Evolutionary conservation across 1,284 basidiomycete species (phyloP).

Genomic region (Ustilago shanxiensis): DNA sequence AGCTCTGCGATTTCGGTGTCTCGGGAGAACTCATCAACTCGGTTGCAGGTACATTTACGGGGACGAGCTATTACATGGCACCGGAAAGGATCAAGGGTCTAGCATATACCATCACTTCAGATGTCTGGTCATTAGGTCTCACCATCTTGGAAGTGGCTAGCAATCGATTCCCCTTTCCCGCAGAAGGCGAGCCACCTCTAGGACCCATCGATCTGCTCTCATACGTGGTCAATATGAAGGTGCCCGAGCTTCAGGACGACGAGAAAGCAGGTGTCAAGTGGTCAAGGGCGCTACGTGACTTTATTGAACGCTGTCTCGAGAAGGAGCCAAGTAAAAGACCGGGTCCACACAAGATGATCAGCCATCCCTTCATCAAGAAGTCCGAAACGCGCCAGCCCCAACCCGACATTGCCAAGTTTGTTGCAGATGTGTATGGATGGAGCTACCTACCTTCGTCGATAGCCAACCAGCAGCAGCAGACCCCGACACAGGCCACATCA

Average conservation of each 20-base stretch:
- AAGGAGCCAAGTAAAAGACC: slow-evolving; percentile 76
- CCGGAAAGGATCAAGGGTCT: slow-evolving; percentile 92
- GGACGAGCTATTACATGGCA: slow-evolving; percentile 98
- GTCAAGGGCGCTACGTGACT: slow-evolving; percentile 90
- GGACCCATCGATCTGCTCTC: slow-evolving; percentile 93
- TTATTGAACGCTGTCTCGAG: slow-evolving; percentile 86
- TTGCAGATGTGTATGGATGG: slow-evolving; percentile 90
- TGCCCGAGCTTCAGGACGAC: slow-evolving; percentile 79
- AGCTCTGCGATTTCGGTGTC: slow-evolving; percentile 95
- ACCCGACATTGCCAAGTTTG: slow-evolving; percentile 78
- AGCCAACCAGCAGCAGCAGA: slow-evolving; percentile 42
- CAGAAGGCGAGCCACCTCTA: slow-evolving; percentile 76
- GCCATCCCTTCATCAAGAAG: slow-evolving; percentile 86
- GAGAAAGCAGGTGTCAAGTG: slow-evolving; percentile 75
- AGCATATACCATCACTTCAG: slow-evolving; percentile 90
- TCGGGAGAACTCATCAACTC: slow-evolving; percentile 94
- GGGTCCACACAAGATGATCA: slow-evolving; percentile 84
- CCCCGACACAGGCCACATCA: slow-evolving; percentile 39
- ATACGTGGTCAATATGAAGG: slow-evolving; percentile 89
- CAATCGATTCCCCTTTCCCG: slow-evolving; percentile 95
- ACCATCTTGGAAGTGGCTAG: slow-evolving; percentile 92
- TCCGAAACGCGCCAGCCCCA: slow-evolving; percentile 80
- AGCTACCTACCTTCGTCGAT: slow-evolving; percentile 45
- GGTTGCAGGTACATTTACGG: slow-evolving; percentile 92
- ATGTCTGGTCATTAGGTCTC: slow-evolving; percentile 98